Conservation (phyloP, 176 grass and related monocot species). For the Phoenix roebelenii region DNA sequence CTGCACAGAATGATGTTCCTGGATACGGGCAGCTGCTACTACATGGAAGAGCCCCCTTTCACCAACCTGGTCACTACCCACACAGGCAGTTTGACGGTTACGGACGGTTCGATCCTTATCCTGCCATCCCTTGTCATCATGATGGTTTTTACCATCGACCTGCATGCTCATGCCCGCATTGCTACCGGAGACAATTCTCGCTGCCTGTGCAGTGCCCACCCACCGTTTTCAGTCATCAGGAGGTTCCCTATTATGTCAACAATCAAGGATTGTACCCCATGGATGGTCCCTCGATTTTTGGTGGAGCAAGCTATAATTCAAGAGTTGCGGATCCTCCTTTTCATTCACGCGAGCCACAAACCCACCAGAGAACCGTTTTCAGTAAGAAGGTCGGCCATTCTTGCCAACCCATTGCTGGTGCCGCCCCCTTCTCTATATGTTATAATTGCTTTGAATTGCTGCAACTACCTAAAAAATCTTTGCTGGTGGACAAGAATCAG, state of each 20-base stretch:
- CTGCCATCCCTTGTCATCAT: slow-evolving; percentile 53
- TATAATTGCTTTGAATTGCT: slow-evolving; percentile 87
- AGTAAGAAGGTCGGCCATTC: slow-evolving; percentile 41
- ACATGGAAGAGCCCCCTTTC: slow-evolving; percentile 22
- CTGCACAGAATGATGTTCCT: slow-evolving; percentile 26
- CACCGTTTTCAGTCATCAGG: slow-evolving; percentile 38
- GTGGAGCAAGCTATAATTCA: slow-evolving; percentile 37
- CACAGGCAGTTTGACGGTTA: slow-evolving; percentile 50
- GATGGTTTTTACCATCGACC: slow-evolving; percentile 74
- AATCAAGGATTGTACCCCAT: slow-evolving; percentile 29
- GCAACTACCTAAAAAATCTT: slow-evolving; percentile 48
- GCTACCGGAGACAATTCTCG: slow-evolving; percentile 43
- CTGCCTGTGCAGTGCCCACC: slow-evolving; percentile 43
- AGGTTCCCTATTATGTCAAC: slow-evolving; percentile 32
- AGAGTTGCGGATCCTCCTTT: slow-evolving; percentile 29
- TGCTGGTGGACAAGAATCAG: slow-evolving; percentile 36
- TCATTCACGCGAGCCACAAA: not conserved
- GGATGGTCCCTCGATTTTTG: slow-evolving; percentile 23
- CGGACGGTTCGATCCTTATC: slow-evolving; percentile 54
- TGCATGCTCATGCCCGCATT: slow-evolving; percentile 64
- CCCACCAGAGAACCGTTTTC: slow-evolving; percentile 29
- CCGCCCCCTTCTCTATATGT: slow-evolving; percentile 77
- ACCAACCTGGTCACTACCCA: slow-evolving; percentile 31
- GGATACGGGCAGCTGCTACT: slow-evolving; percentile 37
- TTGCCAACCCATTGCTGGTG: slow-evolving; percentile 56